Base-by-base conservation (phyloP, 805 yeast genomes). In the Danielozyma ontarioensis region DNA sequence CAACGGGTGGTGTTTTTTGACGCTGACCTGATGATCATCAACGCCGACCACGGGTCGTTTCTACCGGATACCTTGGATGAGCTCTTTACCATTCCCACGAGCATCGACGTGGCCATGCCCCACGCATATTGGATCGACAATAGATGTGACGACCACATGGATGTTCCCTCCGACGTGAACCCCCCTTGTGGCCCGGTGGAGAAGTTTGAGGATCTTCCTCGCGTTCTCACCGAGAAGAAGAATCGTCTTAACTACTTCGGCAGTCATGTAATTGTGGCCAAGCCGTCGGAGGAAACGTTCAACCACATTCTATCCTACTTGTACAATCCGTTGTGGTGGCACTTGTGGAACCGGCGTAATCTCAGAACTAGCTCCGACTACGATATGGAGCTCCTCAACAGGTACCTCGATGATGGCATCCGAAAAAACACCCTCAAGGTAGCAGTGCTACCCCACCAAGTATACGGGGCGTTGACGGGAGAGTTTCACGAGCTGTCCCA, bases 231-330 rank as follows among this genome's bases (percentile, higher is more conserved):
- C 22, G 10, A 19, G 8, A 10, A 19, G 8, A 19, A 56, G n/a
- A 53, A 55, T 32, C 36, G 54, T 17, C 43, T 45, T 16, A 42
- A 46, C 30, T 60, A 56, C 37, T 60, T 68, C 41, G 68, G 64
- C 0, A 64, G 70, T 27, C 75, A 74, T 40, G 50, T 80, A 4
- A 78, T 80, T 80, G 80, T 80, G 5, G 57, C 78, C n/a, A 65
- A 60, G 26, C 86, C 86, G 3, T 60, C 60, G 4, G 31, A 36
- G 5, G 41, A 46, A 19, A 27, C 46, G 4, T 67, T 53, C 38
- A 33, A 49, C 5, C 37, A 46, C 15, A 39, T 48, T 40, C 41
- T 35, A 32, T 34, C 50, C 11, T 51, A 54, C 24, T 43, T 57
- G 0, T 29, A 49, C 27, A 56, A 50, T 37, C 64, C 64, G 14